Evolutionary conservation across 495 filamentous ascomycete species (phyloP).

Genomic region (Penicillium lagena): DNA sequence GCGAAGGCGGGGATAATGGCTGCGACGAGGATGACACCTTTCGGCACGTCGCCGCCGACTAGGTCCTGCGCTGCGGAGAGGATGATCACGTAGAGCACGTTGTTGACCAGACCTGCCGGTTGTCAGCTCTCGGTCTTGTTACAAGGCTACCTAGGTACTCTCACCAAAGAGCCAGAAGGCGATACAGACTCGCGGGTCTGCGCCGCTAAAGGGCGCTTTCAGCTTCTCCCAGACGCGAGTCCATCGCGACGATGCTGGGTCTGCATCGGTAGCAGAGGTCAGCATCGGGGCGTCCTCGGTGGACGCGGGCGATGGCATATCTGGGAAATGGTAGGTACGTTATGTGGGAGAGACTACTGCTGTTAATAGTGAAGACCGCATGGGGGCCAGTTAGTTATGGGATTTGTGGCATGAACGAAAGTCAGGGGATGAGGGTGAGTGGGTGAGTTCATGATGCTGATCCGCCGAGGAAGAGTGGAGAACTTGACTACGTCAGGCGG

Average conservation of each 20-base stretch:
- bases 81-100: constrained; percentile 96
- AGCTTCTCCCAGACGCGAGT: constrained; percentile 60
- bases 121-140: neutral
- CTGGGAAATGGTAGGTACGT: neutral
- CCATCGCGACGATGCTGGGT: constrained; percentile 70
- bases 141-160: constrained; percentile 1
- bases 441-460: too few species aligned
- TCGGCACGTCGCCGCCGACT: constrained; percentile 77
- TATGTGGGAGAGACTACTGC: neutral
- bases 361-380: too few species aligned
- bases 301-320: constrained; percentile 12
- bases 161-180: constrained; percentile 94
- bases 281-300: constrained; percentile 37
- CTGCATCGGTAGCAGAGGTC: constrained; percentile 49
- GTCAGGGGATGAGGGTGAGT: too few species aligned
- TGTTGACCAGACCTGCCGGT: constrained; percentile 80
- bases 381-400: too few species aligned
- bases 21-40: constrained; percentile 86
- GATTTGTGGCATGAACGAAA: too few species aligned
- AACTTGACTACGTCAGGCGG: too few species aligned
- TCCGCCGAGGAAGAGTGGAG: too few species aligned
- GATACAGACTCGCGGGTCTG: constrained; percentile 64
- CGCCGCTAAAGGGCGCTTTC: constrained; percentile 54
- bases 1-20: constrained; percentile 85
- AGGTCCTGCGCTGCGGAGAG: constrained; percentile 94